Percentiles rank a stretch among this genome's conserved stretches.
phyloP scores from a whole-genome alignment of 345 rosid species.

The Draba incana region DNA sequence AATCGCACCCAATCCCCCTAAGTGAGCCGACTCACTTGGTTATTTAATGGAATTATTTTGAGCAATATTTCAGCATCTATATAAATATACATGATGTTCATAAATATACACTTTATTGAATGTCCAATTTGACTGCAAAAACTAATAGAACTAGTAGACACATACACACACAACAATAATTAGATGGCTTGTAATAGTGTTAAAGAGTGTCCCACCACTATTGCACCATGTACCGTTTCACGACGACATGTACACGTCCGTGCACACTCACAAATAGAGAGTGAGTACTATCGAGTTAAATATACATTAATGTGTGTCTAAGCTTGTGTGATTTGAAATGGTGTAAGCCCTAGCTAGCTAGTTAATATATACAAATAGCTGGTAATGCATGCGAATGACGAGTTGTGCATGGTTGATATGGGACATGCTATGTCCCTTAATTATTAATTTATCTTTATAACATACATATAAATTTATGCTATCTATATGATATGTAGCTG shows the following conservation, averaged over 20 bases:
- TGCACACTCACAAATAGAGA: slow-evolving; percentile 29
- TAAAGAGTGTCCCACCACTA: slow-evolving; percentile 34
- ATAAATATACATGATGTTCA: not conserved
- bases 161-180: not conserved
- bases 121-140: not conserved
- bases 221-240: slow-evolving; percentile 31
- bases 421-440: slow-evolving; percentile 40
- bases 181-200: not conserved
- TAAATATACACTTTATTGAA: not conserved
- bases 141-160: slow-evolving; percentile 5
- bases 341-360: slow-evolving; percentile 31
- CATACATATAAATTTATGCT: not conserved
- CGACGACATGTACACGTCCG: slow-evolving; percentile 40
- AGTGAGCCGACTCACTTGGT: no score
- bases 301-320: slow-evolving; percentile 13
- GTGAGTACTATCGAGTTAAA: slow-evolving; percentile 25
- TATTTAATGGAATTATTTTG: no score
- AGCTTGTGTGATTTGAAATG: slow-evolving; percentile 38
- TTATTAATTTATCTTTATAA: slow-evolving; percentile 21
- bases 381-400: slow-evolving; percentile 42
- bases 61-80: slow-evolving; percentile 1
- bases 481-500: slow-evolving; percentile 19
- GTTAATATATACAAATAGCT: slow-evolving; percentile 33
- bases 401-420: slow-evolving; percentile 42
- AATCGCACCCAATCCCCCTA: no score